Evolutionary conservation across 2,329 filamentous ascomycete species (phyloP), one percentile per base, ranked within the genome.

Genomic region (Talaromyces sp.): DNA sequence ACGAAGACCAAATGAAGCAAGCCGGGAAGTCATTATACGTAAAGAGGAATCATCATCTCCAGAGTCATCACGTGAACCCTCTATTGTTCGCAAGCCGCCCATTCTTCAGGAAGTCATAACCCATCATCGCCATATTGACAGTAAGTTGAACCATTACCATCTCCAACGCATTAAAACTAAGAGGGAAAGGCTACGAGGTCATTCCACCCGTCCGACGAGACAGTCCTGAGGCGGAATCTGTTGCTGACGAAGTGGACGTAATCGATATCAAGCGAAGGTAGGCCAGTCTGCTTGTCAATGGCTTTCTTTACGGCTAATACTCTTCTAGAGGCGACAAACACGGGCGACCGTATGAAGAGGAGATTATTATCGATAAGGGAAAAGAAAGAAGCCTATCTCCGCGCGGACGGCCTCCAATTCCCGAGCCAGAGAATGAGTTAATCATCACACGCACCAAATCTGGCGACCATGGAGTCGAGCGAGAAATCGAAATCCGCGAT

Each of bases 31-130:
- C 66, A 76, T 79, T 66, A 73, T 78, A 41, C 78, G 77, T 33
- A 73, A 73, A 63, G 74, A 75, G 43, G 77, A 77, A 11, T 82
- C 81, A 17, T 75, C 83, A 22, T 82, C 84, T 3, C 84, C 85
- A 22, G 86, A 86, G 58, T 76, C 79, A 57, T 78, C 80, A 9
- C 83, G 85, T 52, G 87, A 87, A 35, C 84, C 85, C 68, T n/a
- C 50, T 9, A 84, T 90, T 52, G 89, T 95, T 71, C 85, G 87
- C 49, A 88, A 89, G 22, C 92, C 92, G 39, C 90, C 89, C 0
- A 92, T 96, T 70, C 91, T 94, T 77, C 88, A 94, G 73, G 91
- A 97, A 74, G 88, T 96, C 66, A 93, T 96, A 69, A 96, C 92
- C 0, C 91, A 95, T 78, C 94, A 95, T 75, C 86, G 89, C 65